These are phyloP conservation scores for Pichia phayaonensis DNA, from an alignment of 805 yeast species.

Conservation along the genomic window DNA sequence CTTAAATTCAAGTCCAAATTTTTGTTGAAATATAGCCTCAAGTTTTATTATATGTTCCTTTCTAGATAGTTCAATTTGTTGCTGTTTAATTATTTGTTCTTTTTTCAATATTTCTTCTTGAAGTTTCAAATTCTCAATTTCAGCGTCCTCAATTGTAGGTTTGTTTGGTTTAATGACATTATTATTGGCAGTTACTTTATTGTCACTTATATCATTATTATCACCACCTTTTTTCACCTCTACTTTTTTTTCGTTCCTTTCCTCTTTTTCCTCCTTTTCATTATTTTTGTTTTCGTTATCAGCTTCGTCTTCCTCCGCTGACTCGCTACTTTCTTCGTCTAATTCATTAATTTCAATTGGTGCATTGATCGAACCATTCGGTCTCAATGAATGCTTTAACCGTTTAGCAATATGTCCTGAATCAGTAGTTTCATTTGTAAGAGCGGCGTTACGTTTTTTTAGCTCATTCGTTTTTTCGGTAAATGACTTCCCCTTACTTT, in stretches of 20 bases:
- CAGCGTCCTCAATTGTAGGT: too few relatives aligned
- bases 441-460: not conserved
- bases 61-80: not conserved
- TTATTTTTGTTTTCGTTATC: not conserved
- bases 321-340: not conserved
- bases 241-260: too few relatives aligned
- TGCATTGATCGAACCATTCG: not conserved
- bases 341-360: constrained; percentile 13
- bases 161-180: too few relatives aligned
- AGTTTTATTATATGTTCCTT: not conserved
- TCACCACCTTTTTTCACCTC: too few relatives aligned
- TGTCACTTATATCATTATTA: too few relatives aligned
- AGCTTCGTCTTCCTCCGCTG: constrained; percentile 2
- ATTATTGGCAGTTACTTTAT: too few relatives aligned
- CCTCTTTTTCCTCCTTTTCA: not conserved
- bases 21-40: constrained; percentile 6
- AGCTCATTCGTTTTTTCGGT: not conserved
- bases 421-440: not conserved
- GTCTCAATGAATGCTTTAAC: constrained; percentile 1
- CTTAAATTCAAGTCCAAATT: constrained; percentile 7
- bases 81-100: not conserved
- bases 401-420: not conserved
- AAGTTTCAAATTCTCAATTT: not conserved
- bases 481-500: not conserved
- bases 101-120: not conserved